These are phyloP conservation scores for Parietaria judaica DNA, from an alignment of 306 rosid species.

Conservation along the genomic window DNA sequence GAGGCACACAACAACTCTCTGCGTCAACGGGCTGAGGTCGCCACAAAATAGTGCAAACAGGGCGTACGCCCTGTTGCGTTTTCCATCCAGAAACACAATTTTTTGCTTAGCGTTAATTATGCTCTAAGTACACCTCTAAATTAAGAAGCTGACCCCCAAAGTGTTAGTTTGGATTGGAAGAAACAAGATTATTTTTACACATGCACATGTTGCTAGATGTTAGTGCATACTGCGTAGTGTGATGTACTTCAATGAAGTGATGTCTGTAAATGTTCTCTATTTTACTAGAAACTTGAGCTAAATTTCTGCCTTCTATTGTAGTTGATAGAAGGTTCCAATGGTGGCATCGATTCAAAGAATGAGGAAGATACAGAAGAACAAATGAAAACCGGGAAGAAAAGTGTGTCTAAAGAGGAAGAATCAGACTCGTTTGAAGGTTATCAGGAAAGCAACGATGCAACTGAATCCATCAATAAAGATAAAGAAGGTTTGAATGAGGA, in stretches of 20 bases:
- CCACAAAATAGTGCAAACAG: no score
- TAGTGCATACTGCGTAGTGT: no score
- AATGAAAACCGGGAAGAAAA: conserved; percentile 25
- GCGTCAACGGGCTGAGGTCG: no score
- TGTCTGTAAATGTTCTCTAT: neutral
- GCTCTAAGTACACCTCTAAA: neutral
- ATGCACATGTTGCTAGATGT: neutral
- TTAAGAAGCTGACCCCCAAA: neutral
- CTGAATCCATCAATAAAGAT: conserved; percentile 38
- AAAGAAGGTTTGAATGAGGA: conserved; percentile 69
- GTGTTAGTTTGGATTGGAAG: neutral
- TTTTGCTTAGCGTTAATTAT: neutral
- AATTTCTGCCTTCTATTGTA: conserved; percentile 26
- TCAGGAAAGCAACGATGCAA: conserved; percentile 36
- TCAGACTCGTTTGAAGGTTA: conserved; percentile 37
- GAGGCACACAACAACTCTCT: no score
- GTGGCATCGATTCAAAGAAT: conserved; percentile 40
- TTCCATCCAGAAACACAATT: no score
- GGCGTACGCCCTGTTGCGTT: no score
- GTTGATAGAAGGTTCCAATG: conserved; percentile 61
- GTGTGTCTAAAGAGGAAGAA: conserved; percentile 30
- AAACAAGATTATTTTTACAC: no score
- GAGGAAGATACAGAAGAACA: conserved; percentile 45
- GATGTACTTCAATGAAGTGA: neutral
- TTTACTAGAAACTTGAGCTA: conserved; percentile 5